Evolutionary conservation across 2,329 filamentous ascomycete species (phyloP).

Genomic region (Neonectria magnoliae): DNA sequence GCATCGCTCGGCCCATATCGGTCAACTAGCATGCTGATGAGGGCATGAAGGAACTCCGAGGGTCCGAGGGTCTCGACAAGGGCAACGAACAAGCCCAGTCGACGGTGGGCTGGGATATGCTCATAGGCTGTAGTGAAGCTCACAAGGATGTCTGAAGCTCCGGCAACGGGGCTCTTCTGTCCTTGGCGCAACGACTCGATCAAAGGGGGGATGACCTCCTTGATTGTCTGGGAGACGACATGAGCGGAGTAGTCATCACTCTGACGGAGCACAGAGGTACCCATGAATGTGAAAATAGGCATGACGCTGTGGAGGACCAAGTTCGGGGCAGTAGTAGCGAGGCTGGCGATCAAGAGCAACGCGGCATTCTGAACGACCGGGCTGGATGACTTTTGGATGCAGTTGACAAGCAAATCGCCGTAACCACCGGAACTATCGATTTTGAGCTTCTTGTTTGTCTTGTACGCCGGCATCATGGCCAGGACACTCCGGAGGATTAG

Average conservation of each 20-base stretch:
- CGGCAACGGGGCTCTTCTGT: constrained; percentile 79
- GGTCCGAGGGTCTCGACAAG: constrained; percentile 86
- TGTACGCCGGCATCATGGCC: constrained; percentile 83
- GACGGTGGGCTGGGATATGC: constrained; percentile 89
- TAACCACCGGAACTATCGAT: constrained; percentile 84
- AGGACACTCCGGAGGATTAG: constrained; percentile 84
- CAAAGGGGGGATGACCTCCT: constrained; percentile 90
- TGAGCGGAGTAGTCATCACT: constrained; percentile 97
- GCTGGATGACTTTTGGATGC: constrained; percentile 89
- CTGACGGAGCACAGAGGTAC: constrained; percentile 87
- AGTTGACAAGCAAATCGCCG: constrained; percentile 91
- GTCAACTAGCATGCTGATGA: constrained; percentile 90
- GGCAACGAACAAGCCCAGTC: constrained; percentile 83
- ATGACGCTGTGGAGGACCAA: constrained; percentile 96
- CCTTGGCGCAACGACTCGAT: constrained; percentile 86
- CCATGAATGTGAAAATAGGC: constrained; percentile 99
- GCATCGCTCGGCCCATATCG: constrained; percentile 82
- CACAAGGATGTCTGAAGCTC: constrained; percentile 88
- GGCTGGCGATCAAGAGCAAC: constrained; percentile 83
- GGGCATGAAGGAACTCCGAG: constrained; percentile 86
- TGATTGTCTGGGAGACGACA: constrained; percentile 94
- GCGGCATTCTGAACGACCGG: constrained; percentile 95
- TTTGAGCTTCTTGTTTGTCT: constrained; percentile 66
- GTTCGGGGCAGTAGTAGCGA: constrained; percentile 89
- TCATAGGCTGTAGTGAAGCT: constrained; percentile 98